Percentiles rank a stretch among this genome's conserved stretches.
Conservation (phyloP, 179 eudicot species). For the Silene noctiflora region DNA sequence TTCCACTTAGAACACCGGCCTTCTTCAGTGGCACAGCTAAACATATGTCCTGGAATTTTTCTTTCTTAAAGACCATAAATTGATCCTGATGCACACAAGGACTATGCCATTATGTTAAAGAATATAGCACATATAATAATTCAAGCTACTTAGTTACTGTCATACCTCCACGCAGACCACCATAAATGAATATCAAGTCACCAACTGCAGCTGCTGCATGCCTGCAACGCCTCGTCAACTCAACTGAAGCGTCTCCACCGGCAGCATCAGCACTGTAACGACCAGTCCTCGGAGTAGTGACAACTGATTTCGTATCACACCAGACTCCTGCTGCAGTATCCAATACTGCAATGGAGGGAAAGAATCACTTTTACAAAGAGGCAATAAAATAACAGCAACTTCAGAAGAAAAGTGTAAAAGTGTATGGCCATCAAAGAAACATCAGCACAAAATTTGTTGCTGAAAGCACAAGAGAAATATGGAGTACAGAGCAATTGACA, state of each 20-base stretch:
- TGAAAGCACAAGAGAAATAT: background rate
- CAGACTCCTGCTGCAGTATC: slow-evolving; percentile 99
- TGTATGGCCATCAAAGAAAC: background rate
- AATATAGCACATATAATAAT: background rate
- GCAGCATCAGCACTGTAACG: slow-evolving; percentile 98
- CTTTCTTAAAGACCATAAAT: background rate
- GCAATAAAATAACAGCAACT: background rate
- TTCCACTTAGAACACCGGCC: background rate
- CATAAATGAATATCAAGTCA: slow-evolving; percentile 91
- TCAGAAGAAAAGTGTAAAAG: background rate
- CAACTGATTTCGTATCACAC: slow-evolving; percentile 97
- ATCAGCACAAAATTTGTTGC: background rate
- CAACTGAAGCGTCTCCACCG: slow-evolving; percentile 98
- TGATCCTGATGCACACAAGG: background rate
- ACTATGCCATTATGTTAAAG: background rate
- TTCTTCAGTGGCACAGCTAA: background rate
- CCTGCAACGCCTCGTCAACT: slow-evolving; percentile 94
- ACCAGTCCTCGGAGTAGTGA: slow-evolving; percentile 93
- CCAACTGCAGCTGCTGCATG: slow-evolving; percentile 99
- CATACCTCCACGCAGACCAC: slow-evolving; percentile 98
- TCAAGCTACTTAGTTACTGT: background rate
- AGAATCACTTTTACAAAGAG: slow-evolving; percentile 6
- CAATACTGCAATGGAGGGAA: slow-evolving; percentile 53
- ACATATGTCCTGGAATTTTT: no score
- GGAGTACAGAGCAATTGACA: background rate